Conservation (phyloP, 1,139 yeast species). For the Kurtzmaniella quercitrusa region DNA sequence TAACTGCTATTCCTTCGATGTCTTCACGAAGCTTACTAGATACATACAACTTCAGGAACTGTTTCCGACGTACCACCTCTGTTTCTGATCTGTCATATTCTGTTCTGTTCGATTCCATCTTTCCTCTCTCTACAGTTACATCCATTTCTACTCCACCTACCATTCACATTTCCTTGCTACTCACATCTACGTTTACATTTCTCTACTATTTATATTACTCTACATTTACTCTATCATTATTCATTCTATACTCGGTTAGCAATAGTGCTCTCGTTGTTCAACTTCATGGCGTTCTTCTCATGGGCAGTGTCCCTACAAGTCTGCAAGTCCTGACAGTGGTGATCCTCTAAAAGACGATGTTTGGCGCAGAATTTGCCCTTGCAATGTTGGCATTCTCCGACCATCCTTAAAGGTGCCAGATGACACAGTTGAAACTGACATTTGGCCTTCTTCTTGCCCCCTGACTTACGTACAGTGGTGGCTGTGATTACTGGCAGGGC, state of each 20-base stretch:
- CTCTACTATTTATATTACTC: too few species aligned
- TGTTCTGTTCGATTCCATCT: too few species aligned
- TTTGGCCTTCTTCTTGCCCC: conserved; percentile 47
- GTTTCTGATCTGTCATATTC: too few species aligned
- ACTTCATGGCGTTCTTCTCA: conserved; percentile 33
- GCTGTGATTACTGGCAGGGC: conserved; percentile 9
- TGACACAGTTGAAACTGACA: conserved; percentile 64
- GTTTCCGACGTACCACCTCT: too few species aligned
- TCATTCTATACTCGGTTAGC: conserved; percentile 23
- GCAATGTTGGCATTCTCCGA: conserved; percentile 85
- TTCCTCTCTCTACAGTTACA: too few species aligned
- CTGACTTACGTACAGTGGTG: conserved; percentile 7
- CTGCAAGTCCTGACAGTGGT: conserved; percentile 73
- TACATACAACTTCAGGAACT: too few species aligned
- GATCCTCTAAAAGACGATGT: conserved; percentile 84
- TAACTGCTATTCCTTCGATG: too few species aligned
- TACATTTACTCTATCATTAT: conserved; percentile 3
- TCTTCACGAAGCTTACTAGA: too few species aligned
- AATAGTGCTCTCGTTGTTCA: conserved; percentile 42
- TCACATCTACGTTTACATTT: too few species aligned
- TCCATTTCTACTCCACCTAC: too few species aligned
- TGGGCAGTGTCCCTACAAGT: conserved; percentile 79
- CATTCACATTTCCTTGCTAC: too few species aligned
- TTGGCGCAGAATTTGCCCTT: conserved; percentile 84
- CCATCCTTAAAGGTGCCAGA: conserved; percentile 71